These are phyloP conservation scores for Collybia sp. DNA, from an alignment of 768 basidiomycete genomes.

Conservation along the genomic window DNA sequence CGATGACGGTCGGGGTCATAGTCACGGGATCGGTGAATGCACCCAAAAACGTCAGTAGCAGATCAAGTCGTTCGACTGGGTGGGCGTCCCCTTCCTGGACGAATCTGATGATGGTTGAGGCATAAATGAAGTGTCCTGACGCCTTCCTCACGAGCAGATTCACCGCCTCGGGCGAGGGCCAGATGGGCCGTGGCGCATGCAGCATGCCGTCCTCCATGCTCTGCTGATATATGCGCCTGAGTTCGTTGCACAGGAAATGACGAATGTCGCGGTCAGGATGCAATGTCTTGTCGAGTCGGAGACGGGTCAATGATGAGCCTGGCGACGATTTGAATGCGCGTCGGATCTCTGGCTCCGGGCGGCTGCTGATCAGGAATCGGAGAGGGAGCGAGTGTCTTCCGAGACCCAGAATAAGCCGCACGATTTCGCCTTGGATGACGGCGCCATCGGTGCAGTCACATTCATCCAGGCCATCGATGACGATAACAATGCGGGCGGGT, in stretches of 20 bases:
- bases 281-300: conserved; percentile 2
- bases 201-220: not conserved
- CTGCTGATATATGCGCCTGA: not conserved
- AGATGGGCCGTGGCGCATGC: not conserved
- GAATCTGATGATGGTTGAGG: conserved; percentile 7
- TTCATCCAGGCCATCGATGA: not conserved
- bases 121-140: conserved; percentile 6
- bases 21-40: not conserved
- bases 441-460: not conserved
- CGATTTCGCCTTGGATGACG: conserved; percentile 3
- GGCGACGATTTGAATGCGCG: conserved; percentile 3
- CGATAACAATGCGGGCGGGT: not conserved
- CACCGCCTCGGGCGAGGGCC: not conserved
- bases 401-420: conserved; percentile 5
- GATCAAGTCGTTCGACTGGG: conserved; percentile 3
- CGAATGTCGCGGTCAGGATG: conserved; percentile 4
- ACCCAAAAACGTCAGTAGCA: not conserved
- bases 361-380: conserved; percentile 6
- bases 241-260: conserved; percentile 2
- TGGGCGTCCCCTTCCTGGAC: conserved; percentile 6
- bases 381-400: not conserved
- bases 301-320: conserved; percentile 3
- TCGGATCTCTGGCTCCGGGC: conserved; percentile 6
- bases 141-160: conserved; percentile 1
- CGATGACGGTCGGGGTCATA: conserved; percentile 1